Evolutionary conservation across 768 basidiomycete species (phyloP).

Genomic region (Holtermannia corniformis): DNA sequence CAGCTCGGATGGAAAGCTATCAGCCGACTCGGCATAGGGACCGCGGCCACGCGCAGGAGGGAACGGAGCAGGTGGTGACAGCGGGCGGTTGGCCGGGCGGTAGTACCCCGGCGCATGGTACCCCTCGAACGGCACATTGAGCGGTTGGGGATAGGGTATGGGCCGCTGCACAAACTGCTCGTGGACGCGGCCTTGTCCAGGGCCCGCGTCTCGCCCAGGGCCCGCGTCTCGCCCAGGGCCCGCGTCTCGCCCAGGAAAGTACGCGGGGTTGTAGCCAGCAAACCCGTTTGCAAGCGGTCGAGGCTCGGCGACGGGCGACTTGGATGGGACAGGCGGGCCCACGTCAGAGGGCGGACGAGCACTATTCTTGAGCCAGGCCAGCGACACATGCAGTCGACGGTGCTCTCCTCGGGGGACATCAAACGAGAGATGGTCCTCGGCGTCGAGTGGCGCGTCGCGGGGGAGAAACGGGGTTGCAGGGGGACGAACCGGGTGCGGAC

Average conservation of each 20-base stretch:
- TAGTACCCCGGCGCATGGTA: background rate
- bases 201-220: too few relatives aligned
- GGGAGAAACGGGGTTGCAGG: too few relatives aligned
- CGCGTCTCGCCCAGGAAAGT: too few relatives aligned
- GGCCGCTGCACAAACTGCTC: too few relatives aligned
- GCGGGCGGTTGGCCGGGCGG: background rate
- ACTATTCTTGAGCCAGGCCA: background rate
- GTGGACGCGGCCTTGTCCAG: too few relatives aligned
- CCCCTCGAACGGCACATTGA: too few relatives aligned
- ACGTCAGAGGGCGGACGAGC: background rate
- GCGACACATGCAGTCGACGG: background rate
- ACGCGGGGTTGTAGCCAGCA: too few relatives aligned
- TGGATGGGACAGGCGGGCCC: background rate
- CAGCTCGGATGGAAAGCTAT: background rate
- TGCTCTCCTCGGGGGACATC: background rate
- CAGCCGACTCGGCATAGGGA: background rate
- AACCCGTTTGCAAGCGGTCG: too few relatives aligned
- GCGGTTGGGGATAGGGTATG: too few relatives aligned
- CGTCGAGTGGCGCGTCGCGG: background rate
- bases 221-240: too few relatives aligned
- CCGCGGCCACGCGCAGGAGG: background rate
- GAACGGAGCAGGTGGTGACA: background rate
- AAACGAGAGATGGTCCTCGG: background rate
- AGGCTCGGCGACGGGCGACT: too few relatives aligned
- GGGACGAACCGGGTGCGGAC: too few relatives aligned